phyloP scores from a whole-genome alignment of 78 protist genomes.

The Paulinella micropora region DNA sequence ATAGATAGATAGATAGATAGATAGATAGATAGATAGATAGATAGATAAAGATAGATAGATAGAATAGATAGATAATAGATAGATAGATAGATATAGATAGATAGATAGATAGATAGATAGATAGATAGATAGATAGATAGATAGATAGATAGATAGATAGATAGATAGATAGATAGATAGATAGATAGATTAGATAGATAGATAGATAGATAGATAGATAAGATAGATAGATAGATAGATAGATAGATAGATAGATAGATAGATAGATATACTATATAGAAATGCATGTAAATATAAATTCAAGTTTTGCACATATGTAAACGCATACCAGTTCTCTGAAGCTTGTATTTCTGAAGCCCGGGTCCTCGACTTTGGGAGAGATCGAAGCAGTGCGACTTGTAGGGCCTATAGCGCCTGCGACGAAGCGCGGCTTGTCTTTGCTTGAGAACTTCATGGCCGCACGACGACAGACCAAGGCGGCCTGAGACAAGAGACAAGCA shows the following conservation, averaged over 20 bases:
- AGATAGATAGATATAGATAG: neutral
- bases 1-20: neutral
- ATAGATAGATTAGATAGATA: neutral
- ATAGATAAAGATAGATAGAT: too few relatives aligned
- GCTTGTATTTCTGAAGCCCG: constrained; percentile 70
- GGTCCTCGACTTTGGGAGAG: constrained; percentile 81
- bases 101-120: neutral
- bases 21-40: neutral
- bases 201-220: neutral
- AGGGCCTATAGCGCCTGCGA: constrained; percentile 96
- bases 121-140: neutral
- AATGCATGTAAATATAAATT: neutral
- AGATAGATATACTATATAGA: neutral
- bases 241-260: neutral
- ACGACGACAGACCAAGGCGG: too few relatives aligned
- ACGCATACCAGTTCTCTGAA: neutral
- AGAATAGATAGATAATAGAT: too few relatives aligned
- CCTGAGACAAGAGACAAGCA: too few relatives aligned
- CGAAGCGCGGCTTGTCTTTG: constrained; percentile 49
- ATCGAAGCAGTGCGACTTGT: constrained; percentile 83
- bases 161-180: neutral
- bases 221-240: neutral
- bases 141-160: neutral
- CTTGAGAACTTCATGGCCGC: too few relatives aligned
- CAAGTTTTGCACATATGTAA: neutral